Evolutionary conservation across 2,329 filamentous ascomycete species (phyloP), one percentile per base, ranked within the genome.

Genomic region (Sporothrix luriei): DNA sequence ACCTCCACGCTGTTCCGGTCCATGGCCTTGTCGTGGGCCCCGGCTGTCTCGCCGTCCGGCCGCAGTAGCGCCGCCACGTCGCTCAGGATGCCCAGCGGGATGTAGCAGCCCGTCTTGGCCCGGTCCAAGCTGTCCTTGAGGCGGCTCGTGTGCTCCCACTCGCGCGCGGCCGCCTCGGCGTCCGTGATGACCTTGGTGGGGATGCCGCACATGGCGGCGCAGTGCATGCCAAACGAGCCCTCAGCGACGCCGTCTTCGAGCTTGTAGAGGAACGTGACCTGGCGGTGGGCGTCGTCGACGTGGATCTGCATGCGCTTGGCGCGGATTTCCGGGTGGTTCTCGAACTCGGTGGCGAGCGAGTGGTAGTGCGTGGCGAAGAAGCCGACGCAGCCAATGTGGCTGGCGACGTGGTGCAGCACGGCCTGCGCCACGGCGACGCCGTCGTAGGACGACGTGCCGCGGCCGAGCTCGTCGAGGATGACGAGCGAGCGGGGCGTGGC

Each of bases 281-380:
- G 88, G 29, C 92, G 87, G 70, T 92, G 86, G 61, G 85, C 87
- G 4, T 95, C 91, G 73, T 99, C 94, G 1, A 99, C 95, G 70
- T 94, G 88, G 70, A 99, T 98, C 72, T 92, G 91, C 95, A 99
- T 99, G 16, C 95, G 88, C 76, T 91, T 91, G 4, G 94, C 87
- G 9, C 87, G 81, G 70, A 99, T 91, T 80, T 99, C 94, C 0
- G 95, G 94, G 75, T 99, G 95, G 19, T 86, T 85, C 73, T 91
- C 88, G 76, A 98, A 99, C 78, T 99, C 95, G 0, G 92, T 90
- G 0, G 94, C 94, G 0, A 99, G 86, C 2, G 91, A 95, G 78
- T 97, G 95, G 79, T 99, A 99, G 77, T 99, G 95, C 0, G 95
- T 99, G 0, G 95, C 95, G 76, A 99, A 99, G 86, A 97, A 98